phyloP scores from a whole-genome alignment of 2,329 filamentous ascomycete genomes.

The Microdochium paspali region DNA sequence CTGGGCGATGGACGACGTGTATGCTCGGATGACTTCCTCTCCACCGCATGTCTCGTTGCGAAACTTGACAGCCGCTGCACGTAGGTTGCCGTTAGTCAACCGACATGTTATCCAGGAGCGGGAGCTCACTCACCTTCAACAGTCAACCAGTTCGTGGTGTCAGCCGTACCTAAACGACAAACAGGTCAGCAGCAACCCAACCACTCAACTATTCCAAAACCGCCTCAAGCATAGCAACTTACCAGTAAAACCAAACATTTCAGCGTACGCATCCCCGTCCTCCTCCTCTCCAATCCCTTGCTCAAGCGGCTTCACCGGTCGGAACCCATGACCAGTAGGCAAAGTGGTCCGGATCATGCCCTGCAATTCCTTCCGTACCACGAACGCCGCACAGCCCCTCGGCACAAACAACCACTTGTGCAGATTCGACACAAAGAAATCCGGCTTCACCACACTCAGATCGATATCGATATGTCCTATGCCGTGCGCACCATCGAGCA shows the following conservation, averaged over 20 bases:
- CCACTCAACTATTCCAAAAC: not conserved
- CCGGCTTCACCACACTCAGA: slow-evolving; percentile 43
- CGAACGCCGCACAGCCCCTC: slow-evolving; percentile 53
- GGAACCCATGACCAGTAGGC: slow-evolving; percentile 55
- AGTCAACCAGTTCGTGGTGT: slow-evolving; percentile 50
- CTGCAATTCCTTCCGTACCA: slow-evolving; percentile 52
- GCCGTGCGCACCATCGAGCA: slow-evolving; percentile 57
- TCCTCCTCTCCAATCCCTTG: not conserved
- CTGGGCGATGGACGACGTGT: slow-evolving; percentile 39
- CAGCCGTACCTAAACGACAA: slow-evolving; percentile 48
- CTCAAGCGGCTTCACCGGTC: slow-evolving; percentile 18
- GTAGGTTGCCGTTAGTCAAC: not conserved
- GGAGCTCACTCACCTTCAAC: slow-evolving; percentile 21
- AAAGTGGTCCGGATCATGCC: slow-evolving; percentile 50
- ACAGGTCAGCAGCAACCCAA: slow-evolving; percentile 40
- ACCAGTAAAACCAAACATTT: slow-evolving; percentile 25
- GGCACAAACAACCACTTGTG: slow-evolving; percentile 63
- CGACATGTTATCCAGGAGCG: not conserved
- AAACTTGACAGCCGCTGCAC: slow-evolving; percentile 46
- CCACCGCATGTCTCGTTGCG: slow-evolving; percentile 45
- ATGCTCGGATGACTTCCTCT: slow-evolving; percentile 44
- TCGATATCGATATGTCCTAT: slow-evolving; percentile 55
- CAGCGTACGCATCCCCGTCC: slow-evolving; percentile 11
- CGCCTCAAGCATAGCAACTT: slow-evolving; percentile 22
- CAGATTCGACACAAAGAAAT: slow-evolving; percentile 59